Conservation (phyloP, 2,329 filamentous ascomycete species). For the Sordariomycetes sp. region DNA sequence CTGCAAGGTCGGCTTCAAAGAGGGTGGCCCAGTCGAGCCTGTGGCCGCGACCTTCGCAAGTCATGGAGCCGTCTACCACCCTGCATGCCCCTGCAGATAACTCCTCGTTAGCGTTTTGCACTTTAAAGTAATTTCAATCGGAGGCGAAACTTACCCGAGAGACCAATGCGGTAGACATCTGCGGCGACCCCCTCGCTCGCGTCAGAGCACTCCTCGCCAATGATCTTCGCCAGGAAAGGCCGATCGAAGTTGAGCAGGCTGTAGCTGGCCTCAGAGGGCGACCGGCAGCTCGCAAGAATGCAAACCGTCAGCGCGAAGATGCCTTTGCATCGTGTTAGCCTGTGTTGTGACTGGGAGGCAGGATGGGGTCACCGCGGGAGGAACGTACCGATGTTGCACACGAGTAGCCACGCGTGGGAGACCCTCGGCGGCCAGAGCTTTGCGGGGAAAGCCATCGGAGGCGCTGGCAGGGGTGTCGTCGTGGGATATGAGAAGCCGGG, state of each 20-base stretch:
- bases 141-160: neutral
- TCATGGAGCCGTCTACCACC: neutral
- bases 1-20: conserved; percentile 1
- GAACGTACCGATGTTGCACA: conserved; percentile 3
- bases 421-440: neutral
- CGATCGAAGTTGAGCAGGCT: conserved; percentile 2
- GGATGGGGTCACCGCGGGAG: neutral
- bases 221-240: neutral
- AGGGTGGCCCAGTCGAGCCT: neutral
- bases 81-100: neutral
- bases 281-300: conserved; percentile 3
- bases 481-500: neutral
- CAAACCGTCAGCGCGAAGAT: conserved; percentile 4
- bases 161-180: conserved; percentile 1
- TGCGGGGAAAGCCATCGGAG: neutral
- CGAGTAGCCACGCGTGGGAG: neutral
- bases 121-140: neutral
- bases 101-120: neutral
- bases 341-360: too few relatives aligned
- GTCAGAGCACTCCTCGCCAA: neutral
- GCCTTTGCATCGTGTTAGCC: neutral
- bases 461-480: neutral
- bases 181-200: neutral
- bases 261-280: conserved; percentile 1
- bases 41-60: neutral